Conservation (phyloP, 1,139 yeast genomes). For the Lodderomyces pseudojiufengensis region DNA sequence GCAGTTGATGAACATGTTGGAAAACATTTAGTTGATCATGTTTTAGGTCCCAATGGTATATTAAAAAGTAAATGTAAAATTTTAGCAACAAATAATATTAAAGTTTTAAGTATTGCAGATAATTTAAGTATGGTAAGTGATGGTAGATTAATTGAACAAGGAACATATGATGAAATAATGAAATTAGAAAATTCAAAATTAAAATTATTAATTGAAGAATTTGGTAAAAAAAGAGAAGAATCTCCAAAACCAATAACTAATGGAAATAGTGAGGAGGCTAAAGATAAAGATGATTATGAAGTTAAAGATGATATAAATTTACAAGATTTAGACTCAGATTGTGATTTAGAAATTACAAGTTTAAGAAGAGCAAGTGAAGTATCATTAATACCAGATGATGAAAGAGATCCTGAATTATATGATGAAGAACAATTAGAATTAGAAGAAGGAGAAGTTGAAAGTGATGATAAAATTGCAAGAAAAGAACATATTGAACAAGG, state of each 20-base stretch:
- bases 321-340: slow-evolving; percentile 28
- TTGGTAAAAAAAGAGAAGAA: slow-evolving; percentile 52
- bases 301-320: slow-evolving; percentile 16
- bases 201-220: slow-evolving; percentile 65
- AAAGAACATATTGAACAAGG: slow-evolving; percentile 90
- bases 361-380: slow-evolving; percentile 72
- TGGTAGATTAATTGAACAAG: slow-evolving; percentile 79
- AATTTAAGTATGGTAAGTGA: slow-evolving; percentile 67
- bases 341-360: slow-evolving; percentile 38
- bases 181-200: slow-evolving; percentile 53
- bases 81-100: slow-evolving; percentile 84
- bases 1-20: slow-evolving; percentile 40
- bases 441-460: slow-evolving; percentile 37
- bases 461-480: slow-evolving; percentile 41
- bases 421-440: slow-evolving; percentile 24
- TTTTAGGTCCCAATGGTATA: slow-evolving; percentile 79
- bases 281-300: slow-evolving; percentile 11
- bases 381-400: slow-evolving; percentile 39
- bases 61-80: slow-evolving; percentile 72
- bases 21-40: slow-evolving; percentile 28
- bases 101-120: slow-evolving; percentile 78
- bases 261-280: slow-evolving; percentile 6
- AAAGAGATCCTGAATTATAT: slow-evolving; percentile 4
- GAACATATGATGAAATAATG: slow-evolving; percentile 59
- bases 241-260: slow-evolving; percentile 11